Evolutionary conservation across 208 protist species (phyloP).

Genomic region (Crithidia mellificae): DNA sequence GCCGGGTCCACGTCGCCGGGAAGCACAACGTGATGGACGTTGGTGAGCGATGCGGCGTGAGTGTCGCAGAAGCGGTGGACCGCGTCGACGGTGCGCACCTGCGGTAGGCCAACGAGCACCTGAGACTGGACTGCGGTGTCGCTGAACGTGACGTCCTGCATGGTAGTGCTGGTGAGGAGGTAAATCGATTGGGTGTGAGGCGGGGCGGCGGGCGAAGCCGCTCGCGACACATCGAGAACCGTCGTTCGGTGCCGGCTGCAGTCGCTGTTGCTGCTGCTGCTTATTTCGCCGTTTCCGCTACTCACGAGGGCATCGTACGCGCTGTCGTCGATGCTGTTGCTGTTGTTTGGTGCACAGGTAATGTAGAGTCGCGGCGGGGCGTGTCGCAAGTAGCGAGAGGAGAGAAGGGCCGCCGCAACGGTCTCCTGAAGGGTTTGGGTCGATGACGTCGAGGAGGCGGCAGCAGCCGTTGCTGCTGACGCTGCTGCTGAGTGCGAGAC

Average conservation of each 20-base stretch:
- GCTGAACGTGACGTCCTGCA: slow-evolving; percentile 51
- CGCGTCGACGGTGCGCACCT: slow-evolving; percentile 34
- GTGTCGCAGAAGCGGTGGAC: slow-evolving; percentile 47
- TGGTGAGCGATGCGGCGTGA: slow-evolving; percentile 35
- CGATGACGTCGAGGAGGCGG: not conserved
- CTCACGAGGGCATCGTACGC: too few species aligned
- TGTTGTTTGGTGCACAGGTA: slow-evolving; percentile 45
- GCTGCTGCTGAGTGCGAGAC: not conserved
- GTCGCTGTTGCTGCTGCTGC: not conserved
- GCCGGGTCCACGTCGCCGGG: slow-evolving; percentile 49
- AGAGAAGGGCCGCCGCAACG: slow-evolving; percentile 11
- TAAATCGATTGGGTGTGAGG: slow-evolving; percentile 63
- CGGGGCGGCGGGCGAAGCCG: slow-evolving; percentile 10
- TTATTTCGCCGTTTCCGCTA: too few species aligned
- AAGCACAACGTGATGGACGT: slow-evolving; percentile 55
- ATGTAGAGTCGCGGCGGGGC: slow-evolving; percentile 71
- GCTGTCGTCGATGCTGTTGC: not conserved
- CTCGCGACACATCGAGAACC: slow-evolving; percentile 51
- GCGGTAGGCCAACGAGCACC: slow-evolving; percentile 65
- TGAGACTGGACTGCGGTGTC: slow-evolving; percentile 32
- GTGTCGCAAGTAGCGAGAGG: slow-evolving; percentile 60
- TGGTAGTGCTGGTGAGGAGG: slow-evolving; percentile 52
- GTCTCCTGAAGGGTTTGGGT: slow-evolving; percentile 14
- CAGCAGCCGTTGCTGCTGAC: too few species aligned
- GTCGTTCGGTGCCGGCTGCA: slow-evolving; percentile 57